phyloP scores from a whole-genome alignment of 129 eudicot genomes.

The Solidago caesia region DNA sequence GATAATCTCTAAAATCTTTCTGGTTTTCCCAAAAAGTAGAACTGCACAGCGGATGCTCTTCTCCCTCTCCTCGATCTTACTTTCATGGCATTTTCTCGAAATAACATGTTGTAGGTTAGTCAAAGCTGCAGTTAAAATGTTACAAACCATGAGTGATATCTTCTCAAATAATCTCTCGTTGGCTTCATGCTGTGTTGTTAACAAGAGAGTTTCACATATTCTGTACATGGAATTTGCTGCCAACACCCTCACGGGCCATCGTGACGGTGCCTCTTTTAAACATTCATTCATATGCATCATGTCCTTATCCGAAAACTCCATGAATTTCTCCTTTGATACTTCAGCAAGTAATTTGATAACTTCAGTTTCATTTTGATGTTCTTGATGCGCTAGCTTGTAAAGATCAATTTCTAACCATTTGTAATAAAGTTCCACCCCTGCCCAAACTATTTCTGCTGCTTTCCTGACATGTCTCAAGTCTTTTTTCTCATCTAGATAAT shows the following conservation, averaged over 20 bases:
- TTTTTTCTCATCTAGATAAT: constrained; percentile 29
- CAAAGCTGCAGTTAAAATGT: constrained; percentile 58
- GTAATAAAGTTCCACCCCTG: constrained; percentile 57
- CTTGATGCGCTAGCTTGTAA: constrained; percentile 30
- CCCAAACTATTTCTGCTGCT: constrained; percentile 74
- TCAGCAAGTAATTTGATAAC: constrained; percentile 40
- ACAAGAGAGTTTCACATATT: constrained; percentile 49
- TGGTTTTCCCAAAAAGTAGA: constrained; percentile 61
- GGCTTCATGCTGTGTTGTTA: constrained; percentile 16
- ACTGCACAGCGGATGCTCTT: constrained; percentile 51
- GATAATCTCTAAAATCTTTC: constrained; percentile 46
- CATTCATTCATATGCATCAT: constrained; percentile 26
- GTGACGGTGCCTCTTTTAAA: constrained; percentile 42
- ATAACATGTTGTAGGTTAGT: constrained; percentile 57
- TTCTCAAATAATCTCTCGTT: constrained; percentile 40
- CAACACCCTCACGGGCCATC: constrained; percentile 57
- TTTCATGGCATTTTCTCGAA: constrained; percentile 49
- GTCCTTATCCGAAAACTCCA: constrained; percentile 41
- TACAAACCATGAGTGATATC: constrained; percentile 42
- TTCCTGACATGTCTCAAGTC: constrained; percentile 41
- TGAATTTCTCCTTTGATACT: constrained; percentile 41
- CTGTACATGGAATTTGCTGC: constrained; percentile 80
- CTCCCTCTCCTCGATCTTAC: constrained; percentile 58
- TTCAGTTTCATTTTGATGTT: constrained; percentile 29
- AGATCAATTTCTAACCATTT: constrained; percentile 75